Conservation (phyloP, 2,329 filamentous ascomycete genomes). For the Fusarium nurragi region DNA sequence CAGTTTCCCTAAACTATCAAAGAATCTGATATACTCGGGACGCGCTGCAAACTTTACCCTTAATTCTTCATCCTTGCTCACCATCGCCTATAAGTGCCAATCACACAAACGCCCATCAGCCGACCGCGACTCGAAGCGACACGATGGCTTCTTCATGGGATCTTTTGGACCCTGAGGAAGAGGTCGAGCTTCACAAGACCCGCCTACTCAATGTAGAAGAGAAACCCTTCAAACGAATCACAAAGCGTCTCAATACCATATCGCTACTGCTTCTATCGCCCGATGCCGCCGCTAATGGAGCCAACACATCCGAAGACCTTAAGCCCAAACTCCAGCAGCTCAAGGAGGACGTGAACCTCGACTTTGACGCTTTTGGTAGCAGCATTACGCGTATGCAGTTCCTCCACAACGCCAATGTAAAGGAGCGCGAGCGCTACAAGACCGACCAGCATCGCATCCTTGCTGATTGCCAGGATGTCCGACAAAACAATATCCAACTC, state of each 20-base stretch:
- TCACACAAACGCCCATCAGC: neutral
- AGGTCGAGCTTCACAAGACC: constrained; percentile 86
- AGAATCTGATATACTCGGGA: neutral
- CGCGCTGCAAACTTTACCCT: neutral
- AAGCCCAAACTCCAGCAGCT: constrained; percentile 70
- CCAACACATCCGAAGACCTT: constrained; percentile 56
- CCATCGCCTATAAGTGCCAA: neutral
- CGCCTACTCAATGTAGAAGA: constrained; percentile 92
- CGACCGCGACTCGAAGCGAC: constrained; percentile 7
- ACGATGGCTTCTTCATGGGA: constrained; percentile 62
- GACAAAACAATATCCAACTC: constrained; percentile 76
- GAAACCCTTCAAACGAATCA: constrained; percentile 88
- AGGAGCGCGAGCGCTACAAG: constrained; percentile 85
- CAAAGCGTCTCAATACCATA: constrained; percentile 78
- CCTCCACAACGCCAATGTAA: constrained; percentile 81
- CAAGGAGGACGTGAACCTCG: constrained; percentile 83
- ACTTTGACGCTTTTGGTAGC: constrained; percentile 88
- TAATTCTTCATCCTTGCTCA: neutral
- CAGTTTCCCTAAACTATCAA: neutral
- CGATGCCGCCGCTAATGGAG: constrained; percentile 52
- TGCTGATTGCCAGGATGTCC: constrained; percentile 79
- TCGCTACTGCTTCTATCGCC: constrained; percentile 62
- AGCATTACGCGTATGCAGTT: constrained; percentile 90
- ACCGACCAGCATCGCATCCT: constrained; percentile 82
- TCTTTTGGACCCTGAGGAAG: constrained; percentile 77